Conservation (phyloP, 768 basidiomycete genomes). For the Xerocomus potaroensis region DNA sequence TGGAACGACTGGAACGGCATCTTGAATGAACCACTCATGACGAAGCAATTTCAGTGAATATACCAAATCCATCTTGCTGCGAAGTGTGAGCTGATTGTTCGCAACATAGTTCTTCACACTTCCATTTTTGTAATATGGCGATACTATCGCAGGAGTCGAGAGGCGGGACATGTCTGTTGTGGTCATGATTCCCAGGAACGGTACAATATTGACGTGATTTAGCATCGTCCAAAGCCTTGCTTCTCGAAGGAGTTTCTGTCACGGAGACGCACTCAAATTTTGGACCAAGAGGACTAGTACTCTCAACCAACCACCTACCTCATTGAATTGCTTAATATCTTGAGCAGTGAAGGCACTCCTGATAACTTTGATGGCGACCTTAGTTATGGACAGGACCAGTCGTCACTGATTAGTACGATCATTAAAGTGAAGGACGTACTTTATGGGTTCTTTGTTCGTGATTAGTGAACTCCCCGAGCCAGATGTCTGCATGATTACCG, state of each 20-base stretch:
- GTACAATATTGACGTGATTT: slow-evolving; percentile 21
- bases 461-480: slow-evolving; percentile 19
- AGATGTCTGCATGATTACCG: slow-evolving; percentile 22
- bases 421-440: slow-evolving; percentile 1
- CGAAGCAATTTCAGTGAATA: neutral
- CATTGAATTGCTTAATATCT: slow-evolving; percentile 17
- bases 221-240: slow-evolving; percentile 25
- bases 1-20: slow-evolving; percentile 16
- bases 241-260: slow-evolving; percentile 27
- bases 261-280: neutral
- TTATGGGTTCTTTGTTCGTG: slow-evolving; percentile 2
- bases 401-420: neutral
- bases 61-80: slow-evolving; percentile 23
- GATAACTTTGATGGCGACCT: slow-evolving; percentile 29
- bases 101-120: slow-evolving; percentile 17
- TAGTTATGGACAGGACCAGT: neutral
- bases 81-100: slow-evolving; percentile 3
- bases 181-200: slow-evolving; percentile 21
- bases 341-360: slow-evolving; percentile 13
- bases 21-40: neutral
- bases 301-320: slow-evolving; percentile 9
- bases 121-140: slow-evolving; percentile 24
- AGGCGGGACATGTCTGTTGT: slow-evolving; percentile 15
- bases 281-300: neutral
- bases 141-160: slow-evolving; percentile 21